Conservation (phyloP, 768 basidiomycete species). For the Rhodotorula babjevae region DNA sequence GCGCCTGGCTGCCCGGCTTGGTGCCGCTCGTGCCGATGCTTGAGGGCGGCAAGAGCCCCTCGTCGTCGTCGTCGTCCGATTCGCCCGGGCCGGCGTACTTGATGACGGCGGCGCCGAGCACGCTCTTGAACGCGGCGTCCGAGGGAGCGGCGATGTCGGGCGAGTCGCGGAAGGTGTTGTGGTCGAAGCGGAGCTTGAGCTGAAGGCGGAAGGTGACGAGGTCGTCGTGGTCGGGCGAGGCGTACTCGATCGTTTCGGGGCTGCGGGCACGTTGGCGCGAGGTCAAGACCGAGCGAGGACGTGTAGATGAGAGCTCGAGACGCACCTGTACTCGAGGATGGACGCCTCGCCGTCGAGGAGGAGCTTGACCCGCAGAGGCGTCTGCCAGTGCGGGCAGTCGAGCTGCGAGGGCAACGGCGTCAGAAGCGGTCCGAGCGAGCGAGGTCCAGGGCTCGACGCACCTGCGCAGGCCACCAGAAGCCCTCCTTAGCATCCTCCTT, state of each 20-base stretch:
- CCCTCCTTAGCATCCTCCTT: neutral
- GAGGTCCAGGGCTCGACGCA: neutral
- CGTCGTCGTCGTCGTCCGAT: conserved; percentile 6
- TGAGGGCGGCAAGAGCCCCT: neutral
- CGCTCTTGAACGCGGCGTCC: conserved; percentile 2
- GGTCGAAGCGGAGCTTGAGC: conserved; percentile 19
- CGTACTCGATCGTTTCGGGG: neutral
- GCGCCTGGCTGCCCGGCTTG: neutral
- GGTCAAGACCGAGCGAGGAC: no score
- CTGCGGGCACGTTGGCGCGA: neutral
- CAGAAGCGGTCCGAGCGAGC: no score
- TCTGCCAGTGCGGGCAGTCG: conserved; percentile 2
- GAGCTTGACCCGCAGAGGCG: conserved; percentile 10
- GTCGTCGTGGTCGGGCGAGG: neutral
- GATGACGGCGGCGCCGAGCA: neutral
- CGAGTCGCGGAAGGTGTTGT: conserved; percentile 14
- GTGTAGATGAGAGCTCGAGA: neutral
- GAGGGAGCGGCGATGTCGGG: neutral
- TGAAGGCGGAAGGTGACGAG: conserved; percentile 3
- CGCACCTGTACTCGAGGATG: conserved; percentile 7
- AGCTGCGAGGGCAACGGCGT: neutral
- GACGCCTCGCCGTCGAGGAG: neutral
- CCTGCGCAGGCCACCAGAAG: conserved; percentile 27
- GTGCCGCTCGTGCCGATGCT: neutral
- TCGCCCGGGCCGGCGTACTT: neutral